Conservation (phyloP, 192 early-diverging fungal genomes). For the Funneliformis geosporum region DNA sequence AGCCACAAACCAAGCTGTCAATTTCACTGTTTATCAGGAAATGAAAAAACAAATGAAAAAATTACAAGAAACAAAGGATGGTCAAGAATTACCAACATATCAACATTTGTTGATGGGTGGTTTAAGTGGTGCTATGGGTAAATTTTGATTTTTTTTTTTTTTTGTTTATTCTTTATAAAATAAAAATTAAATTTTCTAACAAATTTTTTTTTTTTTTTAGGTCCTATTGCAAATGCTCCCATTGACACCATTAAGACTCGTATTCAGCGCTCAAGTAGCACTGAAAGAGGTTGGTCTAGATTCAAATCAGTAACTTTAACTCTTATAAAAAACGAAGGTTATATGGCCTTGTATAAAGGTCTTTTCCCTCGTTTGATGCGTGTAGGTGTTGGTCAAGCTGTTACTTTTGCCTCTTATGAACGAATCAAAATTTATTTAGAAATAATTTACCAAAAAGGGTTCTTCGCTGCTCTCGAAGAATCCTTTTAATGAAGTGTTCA, state of each 20-base stretch:
- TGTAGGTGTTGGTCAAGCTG: slow-evolving; percentile 95
- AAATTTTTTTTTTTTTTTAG: slow-evolving; percentile 29
- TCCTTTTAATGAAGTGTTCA: not conserved
- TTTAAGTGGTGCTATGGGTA: slow-evolving; percentile 82
- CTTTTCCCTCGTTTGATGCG: slow-evolving; percentile 89
- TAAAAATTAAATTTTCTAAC: not conserved
- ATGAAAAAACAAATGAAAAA: slow-evolving; percentile 78
- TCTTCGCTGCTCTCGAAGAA: not conserved
- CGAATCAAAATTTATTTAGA: slow-evolving; percentile 80
- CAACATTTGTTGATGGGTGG: slow-evolving; percentile 90
- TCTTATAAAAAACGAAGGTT: slow-evolving; percentile 88
- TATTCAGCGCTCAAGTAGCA: slow-evolving; percentile 82
- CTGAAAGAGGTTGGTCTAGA: slow-evolving; percentile 75
- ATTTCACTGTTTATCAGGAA: slow-evolving; percentile 97
- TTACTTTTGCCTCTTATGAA: slow-evolving; percentile 95
- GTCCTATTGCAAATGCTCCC: slow-evolving; percentile 93
- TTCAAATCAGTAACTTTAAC: slow-evolving; percentile 76
- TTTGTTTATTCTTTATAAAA: not conserved
- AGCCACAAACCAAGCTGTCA: slow-evolving; percentile 97
- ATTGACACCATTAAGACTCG: slow-evolving; percentile 99
- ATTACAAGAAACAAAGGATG: slow-evolving; percentile 52
- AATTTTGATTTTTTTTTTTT: slow-evolving; percentile 26
- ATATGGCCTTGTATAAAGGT: slow-evolving; percentile 93
- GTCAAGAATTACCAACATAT: slow-evolving; percentile 79
- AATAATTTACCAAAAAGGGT: slow-evolving; percentile 5